phyloP scores from a whole-genome alignment of 2,329 filamentous ascomycete genomes.

The Lasiodiplodia hormozganensis region DNA sequence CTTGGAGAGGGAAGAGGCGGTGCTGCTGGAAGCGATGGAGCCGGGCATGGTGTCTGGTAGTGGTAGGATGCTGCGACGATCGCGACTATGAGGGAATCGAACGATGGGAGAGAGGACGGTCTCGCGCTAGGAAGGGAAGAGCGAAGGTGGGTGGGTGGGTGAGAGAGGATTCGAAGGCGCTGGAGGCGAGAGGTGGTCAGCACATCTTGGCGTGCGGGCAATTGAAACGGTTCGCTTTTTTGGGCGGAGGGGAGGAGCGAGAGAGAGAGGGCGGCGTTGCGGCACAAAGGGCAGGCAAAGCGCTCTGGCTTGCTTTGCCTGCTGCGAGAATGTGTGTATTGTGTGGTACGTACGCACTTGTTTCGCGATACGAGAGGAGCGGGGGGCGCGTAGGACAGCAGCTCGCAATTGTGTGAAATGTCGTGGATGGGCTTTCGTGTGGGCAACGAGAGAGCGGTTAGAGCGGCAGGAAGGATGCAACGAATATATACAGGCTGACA shows the following conservation, averaged over 20 bases:
- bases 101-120: too few relatives aligned
- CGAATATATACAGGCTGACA: background rate
- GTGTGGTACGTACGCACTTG: background rate
- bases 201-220: background rate
- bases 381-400: background rate
- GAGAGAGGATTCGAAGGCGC: background rate
- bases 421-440: background rate
- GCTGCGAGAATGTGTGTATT: background rate
- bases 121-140: too few relatives aligned
- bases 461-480: background rate
- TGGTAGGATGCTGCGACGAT: background rate
- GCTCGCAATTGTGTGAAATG: background rate
- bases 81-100: too few relatives aligned
- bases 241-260: background rate
- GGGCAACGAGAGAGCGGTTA: background rate
- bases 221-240: too few relatives aligned
- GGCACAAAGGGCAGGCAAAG: background rate
- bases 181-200: background rate
- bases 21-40: constrained; percentile 5
- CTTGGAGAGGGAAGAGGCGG: constrained; percentile 23
- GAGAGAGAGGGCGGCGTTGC: background rate
- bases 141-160: background rate
- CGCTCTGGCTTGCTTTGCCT: background rate
- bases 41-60: constrained; percentile 21
- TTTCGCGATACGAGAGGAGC: background rate